phyloP scores from a whole-genome alignment of 495 filamentous ascomycete species.

The Xylona heveae region DNA sequence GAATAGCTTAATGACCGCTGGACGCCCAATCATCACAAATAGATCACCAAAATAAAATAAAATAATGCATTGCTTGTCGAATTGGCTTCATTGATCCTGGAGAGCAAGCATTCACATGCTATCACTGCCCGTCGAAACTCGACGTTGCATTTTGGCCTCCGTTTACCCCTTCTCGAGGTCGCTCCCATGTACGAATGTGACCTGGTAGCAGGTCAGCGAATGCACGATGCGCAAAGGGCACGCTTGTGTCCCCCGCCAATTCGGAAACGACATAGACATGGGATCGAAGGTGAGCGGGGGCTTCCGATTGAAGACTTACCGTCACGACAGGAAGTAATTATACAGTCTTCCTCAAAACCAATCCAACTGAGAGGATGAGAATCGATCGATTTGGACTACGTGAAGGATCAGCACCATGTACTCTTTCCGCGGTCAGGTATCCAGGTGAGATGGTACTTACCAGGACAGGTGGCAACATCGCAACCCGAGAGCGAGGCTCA shows the following conservation, averaged over 20 bases:
- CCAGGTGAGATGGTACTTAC: constrained; percentile 22
- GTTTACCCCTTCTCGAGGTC: constrained; percentile 51
- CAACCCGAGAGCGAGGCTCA: constrained; percentile 55
- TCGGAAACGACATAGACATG: constrained; percentile 4
- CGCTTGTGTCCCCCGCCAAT: neutral
- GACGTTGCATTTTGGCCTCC: constrained; percentile 61
- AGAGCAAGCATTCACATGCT: too few species aligned
- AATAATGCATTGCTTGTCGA: too few species aligned
- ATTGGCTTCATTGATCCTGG: too few species aligned
- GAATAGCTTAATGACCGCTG: too few species aligned
- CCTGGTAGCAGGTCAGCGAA: constrained; percentile 25
- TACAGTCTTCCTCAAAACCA: constrained; percentile 73
- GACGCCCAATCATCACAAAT: too few species aligned
- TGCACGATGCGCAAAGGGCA: constrained; percentile 1
- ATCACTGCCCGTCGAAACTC: constrained; percentile 84
- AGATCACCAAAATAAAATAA: too few species aligned
- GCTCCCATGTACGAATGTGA: constrained; percentile 73
- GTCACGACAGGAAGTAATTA: constrained; percentile 75
- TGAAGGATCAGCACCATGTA: neutral
- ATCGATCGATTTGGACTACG: constrained; percentile 72
- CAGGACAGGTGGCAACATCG: constrained; percentile 86
- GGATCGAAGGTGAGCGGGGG: constrained; percentile 4
- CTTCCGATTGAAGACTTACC: constrained; percentile 34
- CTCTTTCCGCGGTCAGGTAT: constrained; percentile 7
- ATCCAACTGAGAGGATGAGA: constrained; percentile 76